Base-by-base conservation (phyloP, 257 asterid species). In the Solanum gracilifrons region DNA sequence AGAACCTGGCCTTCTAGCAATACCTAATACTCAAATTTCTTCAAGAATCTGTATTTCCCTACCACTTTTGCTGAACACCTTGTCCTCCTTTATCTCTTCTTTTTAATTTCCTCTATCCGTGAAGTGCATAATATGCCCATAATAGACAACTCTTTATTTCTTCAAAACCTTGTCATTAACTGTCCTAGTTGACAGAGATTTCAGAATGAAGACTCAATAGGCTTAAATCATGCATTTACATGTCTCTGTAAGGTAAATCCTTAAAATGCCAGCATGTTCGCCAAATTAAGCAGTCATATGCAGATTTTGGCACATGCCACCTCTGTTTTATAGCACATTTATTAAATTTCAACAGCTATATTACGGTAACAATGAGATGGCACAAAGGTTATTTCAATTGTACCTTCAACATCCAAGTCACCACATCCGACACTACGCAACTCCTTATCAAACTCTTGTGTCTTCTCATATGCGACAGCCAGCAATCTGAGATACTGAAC, bases 401-500 rank as follows among this genome's bases (percentile, higher is more conserved):
- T 92, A 97, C 99, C 98, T 97, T 97, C 99, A 86, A 94, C 90
- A 93, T 97, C 99, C 94, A 97, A 93, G 94, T 97, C 99, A 88
- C 99, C 98, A 76, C 99, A 97, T 62, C 99, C 99, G 84, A 97
- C 98, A 55, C 95, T 92, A 68, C 89, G 94, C 89, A 97, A 91
- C 90, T 96, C 99, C 92, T 91, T 91, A 87, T 98, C 94, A 89
- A 97, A 98, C 87, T 95, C 98, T 89, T 88, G 96, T 27, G 99
- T 96, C 94, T 95, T 97, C 90, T 96, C 99, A 91, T 97, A 97
- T 75, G 98, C 95, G 87, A 97, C 98, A 36, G 99, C 98, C 37
- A 96, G 93, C 92, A 97, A 86, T 92, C 98, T 96, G 66, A 97
- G 98, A 91, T 95, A 97, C 99, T 97, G 92, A 82, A 86, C 66